These are phyloP conservation scores for Rasamsonia emersonii DNA, from an alignment of 2,329 filamentous ascomycete genomes.

Conservation along the genomic window DNA sequence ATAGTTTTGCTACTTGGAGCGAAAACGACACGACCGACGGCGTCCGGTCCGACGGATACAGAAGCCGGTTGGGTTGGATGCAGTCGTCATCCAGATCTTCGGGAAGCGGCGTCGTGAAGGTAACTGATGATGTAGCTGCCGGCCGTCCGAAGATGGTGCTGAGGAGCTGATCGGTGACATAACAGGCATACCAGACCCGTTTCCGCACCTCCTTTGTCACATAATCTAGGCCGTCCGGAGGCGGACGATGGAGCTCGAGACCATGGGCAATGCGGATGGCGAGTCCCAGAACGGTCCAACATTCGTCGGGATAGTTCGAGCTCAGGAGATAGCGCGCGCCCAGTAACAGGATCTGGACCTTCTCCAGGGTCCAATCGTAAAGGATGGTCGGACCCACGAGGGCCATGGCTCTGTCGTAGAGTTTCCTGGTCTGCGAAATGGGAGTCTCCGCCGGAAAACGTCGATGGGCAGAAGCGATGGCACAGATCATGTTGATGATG, in stretches of 20 bases:
- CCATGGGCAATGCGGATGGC: conserved; percentile 9
- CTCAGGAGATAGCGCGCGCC: conserved; percentile 9
- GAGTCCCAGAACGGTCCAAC: conserved; percentile 9
- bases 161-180: conserved; percentile 7
- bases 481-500: conserved; percentile 10
- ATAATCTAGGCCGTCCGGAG: conserved; percentile 5
- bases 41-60: conserved; percentile 6
- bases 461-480: conserved; percentile 6
- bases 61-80: conserved; percentile 6
- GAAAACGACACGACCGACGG: conserved; percentile 5
- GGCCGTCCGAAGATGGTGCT: conserved; percentile 8
- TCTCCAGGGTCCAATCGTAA: conserved; percentile 9
- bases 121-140: conserved; percentile 7
- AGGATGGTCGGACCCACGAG: conserved; percentile 7
- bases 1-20: conserved; percentile 8
- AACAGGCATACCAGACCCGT: conserved; percentile 9
- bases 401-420: conserved; percentile 8
- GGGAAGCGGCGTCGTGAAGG: conserved; percentile 7
- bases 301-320: conserved; percentile 9
- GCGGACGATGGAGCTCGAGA: conserved; percentile 7
- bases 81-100: conserved; percentile 9
- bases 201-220: conserved; percentile 8
- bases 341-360: conserved; percentile 7
- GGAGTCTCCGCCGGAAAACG: conserved; percentile 6
- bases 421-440: conserved; percentile 7